These are phyloP conservation scores for Pythium dissotocum DNA, from an alignment of 352 stramenopile species.

Conservation along the genomic window DNA sequence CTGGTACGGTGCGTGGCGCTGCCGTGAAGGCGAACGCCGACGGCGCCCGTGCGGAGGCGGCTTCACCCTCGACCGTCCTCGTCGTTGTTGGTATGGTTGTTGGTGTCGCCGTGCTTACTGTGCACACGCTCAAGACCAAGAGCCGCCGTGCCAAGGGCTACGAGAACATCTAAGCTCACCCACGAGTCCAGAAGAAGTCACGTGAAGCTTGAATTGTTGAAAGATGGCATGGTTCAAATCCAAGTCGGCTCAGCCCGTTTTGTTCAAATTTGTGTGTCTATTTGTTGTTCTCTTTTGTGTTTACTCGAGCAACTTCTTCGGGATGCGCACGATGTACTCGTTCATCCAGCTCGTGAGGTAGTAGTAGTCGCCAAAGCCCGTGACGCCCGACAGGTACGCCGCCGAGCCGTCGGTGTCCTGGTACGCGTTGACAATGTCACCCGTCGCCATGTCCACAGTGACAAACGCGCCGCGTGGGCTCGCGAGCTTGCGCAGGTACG, in stretches of 20 bases:
- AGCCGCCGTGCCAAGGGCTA: neutral
- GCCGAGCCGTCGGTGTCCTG: conserved; percentile 43
- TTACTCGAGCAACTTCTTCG: conserved; percentile 17
- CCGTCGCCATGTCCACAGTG: conserved; percentile 44
- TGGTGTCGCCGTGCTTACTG: neutral
- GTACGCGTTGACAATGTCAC: conserved; percentile 47
- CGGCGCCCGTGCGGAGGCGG: neutral
- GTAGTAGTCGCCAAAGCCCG: conserved; percentile 47
- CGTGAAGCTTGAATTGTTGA: too few relatives aligned
- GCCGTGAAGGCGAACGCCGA: neutral
- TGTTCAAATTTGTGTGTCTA: too few relatives aligned
- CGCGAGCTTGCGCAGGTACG: conserved; percentile 35
- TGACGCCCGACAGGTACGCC: conserved; percentile 41
- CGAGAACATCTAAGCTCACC: neutral
- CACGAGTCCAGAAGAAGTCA: too few relatives aligned
- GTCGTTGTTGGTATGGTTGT: neutral
- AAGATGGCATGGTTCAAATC: too few relatives aligned
- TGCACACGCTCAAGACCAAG: neutral
- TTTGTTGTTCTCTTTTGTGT: too few relatives aligned
- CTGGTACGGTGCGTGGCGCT: neutral
- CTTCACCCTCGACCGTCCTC: neutral
- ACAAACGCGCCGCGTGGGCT: conserved; percentile 44
- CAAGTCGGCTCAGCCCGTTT: too few relatives aligned
- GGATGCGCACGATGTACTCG: conserved; percentile 46
- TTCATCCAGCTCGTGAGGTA: conserved; percentile 57